Base-by-base conservation (phyloP, 2,329 filamentous ascomycete species). In the Ophiostoma tasmaniense region DNA sequence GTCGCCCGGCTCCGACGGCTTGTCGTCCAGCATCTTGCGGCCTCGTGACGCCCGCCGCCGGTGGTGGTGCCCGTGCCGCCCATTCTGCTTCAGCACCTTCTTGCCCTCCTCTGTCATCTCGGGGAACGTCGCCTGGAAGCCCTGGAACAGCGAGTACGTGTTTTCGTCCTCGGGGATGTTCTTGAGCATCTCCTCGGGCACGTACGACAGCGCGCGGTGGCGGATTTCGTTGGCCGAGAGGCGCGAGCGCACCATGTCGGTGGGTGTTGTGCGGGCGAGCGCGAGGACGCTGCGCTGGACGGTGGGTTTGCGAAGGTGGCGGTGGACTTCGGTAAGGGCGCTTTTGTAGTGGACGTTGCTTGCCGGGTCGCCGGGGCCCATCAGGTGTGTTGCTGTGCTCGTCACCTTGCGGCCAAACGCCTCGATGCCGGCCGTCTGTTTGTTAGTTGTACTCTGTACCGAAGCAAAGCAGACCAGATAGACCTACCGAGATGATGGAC, bases 321-420 rank as follows among this genome's bases (percentile, higher is more conserved):
- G 92, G 76, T 96, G 92, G 67, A 99, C 89, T 78, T 95, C 91
- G 75, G 85, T 89, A 84, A 99, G 90, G 72, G 95, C 94, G 79
- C 84, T 88, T 76, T 95, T 89, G 79, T 97, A 98, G 79, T 93
- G 90, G 70, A 83, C 76, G 77, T 83, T 77, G 80, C 84, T 75
- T 75, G 82, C 74, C 77, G 83, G 78, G 79, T 89, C 86, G 69
- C 87, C 80, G 64, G 89, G 87, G 62, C 86, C 89, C 75, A 98
- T 96, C 73, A 99, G 84, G 78, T 96, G 93, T 75, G 88, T 91
- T 69, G 95, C 95, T 25, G 95, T 98, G 35, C 92, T 92, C 37
- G 93, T 95, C 72, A 98, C 93, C 80, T 97, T 99, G 76, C 94
- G 89, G 73, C 93, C 88, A 79, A 99, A 97, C 68, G 92, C 91